These are phyloP conservation scores for Claviceps sp. DNA, from an alignment of 2,329 filamentous ascomycete species.

Conservation along the genomic window DNA sequence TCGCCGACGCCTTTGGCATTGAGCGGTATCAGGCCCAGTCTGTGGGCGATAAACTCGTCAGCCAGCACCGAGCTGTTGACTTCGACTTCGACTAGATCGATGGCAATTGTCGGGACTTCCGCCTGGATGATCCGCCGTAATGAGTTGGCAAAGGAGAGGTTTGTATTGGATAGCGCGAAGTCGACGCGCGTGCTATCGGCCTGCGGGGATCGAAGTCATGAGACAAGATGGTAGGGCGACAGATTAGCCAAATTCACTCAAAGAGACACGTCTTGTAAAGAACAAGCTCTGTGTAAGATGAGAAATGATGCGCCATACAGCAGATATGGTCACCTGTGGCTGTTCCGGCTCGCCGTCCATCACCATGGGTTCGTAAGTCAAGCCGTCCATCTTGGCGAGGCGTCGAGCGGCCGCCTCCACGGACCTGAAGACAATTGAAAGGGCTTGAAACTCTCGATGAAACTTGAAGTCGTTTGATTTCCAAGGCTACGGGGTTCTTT, in stretches of 20 bases:
- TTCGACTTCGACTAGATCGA: slow-evolving; percentile 88
- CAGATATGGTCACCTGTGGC: slow-evolving; percentile 46
- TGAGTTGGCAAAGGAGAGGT: slow-evolving; percentile 85
- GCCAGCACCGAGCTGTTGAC: slow-evolving; percentile 90
- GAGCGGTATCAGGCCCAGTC: slow-evolving; percentile 79
- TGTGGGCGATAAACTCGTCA: slow-evolving; percentile 90
- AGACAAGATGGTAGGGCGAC: background rate
- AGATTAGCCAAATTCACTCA: background rate
- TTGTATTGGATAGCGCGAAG: slow-evolving; percentile 81
- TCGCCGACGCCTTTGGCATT: slow-evolving; percentile 71
- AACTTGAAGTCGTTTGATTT: background rate
- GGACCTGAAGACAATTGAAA: background rate
- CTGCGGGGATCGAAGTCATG: slow-evolving; percentile 28
- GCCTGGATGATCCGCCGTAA: slow-evolving; percentile 82
- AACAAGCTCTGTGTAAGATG: background rate
- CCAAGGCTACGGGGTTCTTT: background rate
- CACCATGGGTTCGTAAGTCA: slow-evolving; percentile 49
- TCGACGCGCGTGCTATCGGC: slow-evolving; percentile 71
- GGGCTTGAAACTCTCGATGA: background rate
- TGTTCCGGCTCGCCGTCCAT: slow-evolving; percentile 44
- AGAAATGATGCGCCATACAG: slow-evolving; percentile 26
- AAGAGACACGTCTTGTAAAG: background rate
- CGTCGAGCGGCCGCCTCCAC: slow-evolving; percentile 1
- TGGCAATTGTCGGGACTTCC: slow-evolving; percentile 87
- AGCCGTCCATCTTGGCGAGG: slow-evolving; percentile 25